Conservation (phyloP, 352 stramenopile genomes). For the Phytopythium litorale region DNA sequence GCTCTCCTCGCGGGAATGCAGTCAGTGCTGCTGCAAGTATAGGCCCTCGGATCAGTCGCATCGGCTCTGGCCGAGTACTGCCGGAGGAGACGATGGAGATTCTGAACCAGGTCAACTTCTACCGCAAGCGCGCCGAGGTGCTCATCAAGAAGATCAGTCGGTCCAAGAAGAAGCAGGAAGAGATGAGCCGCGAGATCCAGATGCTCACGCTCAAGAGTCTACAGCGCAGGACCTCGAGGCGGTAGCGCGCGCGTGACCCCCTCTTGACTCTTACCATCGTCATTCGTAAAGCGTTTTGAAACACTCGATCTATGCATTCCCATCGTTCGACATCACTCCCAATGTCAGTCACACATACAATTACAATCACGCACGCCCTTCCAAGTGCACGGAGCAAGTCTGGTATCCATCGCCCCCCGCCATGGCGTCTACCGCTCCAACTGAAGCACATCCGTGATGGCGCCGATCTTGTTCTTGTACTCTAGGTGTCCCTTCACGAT, state of each 20-base stretch:
- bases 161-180: slow-evolving; percentile 57
- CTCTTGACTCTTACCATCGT: background rate
- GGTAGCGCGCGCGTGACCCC: background rate
- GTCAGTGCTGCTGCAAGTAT: background rate
- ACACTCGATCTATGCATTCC: too few relatives aligned
- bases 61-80: slow-evolving; percentile 28
- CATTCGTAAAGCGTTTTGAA: background rate
- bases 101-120: slow-evolving; percentile 64
- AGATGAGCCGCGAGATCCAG: slow-evolving; percentile 66
- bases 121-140: slow-evolving; percentile 49
- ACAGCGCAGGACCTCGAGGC: slow-evolving; percentile 23
- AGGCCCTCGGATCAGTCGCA: background rate
- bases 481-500: slow-evolving; percentile 81
- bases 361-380: background rate
- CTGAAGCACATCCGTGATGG: slow-evolving; percentile 72
- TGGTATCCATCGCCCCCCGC: background rate
- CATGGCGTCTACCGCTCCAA: slow-evolving; percentile 28
- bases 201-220: slow-evolving; percentile 51
- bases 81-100: slow-evolving; percentile 48
- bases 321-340: background rate
- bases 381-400: background rate
- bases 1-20: background rate
- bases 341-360: background rate
- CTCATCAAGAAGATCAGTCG: slow-evolving; percentile 67
- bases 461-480: slow-evolving; percentile 88